A percentile compares a stretch with the other conserved stretches of the same genome.
phyloP scores from a whole-genome alignment of 768 basidiomycete genomes.

The Gelatoporia subvermispora region DNA sequence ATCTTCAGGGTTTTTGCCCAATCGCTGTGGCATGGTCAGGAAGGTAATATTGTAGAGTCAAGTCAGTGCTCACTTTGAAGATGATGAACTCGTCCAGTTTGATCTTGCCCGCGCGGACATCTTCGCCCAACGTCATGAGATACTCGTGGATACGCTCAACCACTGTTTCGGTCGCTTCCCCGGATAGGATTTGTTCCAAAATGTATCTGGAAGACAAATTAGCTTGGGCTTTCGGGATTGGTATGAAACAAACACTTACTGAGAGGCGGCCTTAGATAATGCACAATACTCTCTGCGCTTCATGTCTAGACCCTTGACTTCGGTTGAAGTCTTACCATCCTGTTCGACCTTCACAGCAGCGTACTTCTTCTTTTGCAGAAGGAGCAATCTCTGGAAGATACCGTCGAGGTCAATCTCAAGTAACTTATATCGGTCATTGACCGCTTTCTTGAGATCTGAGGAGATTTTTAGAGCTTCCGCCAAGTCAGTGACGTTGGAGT shows the following conservation, averaged over 20 bases:
- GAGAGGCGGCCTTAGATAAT: conserved; percentile 88
- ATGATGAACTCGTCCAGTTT: conserved; percentile 94
- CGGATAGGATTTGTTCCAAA: conserved; percentile 85
- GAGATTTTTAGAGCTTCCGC: conserved; percentile 90
- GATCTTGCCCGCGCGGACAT: conserved; percentile 71
- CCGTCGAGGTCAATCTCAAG: conserved; percentile 97
- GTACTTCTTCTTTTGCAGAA: conserved; percentile 99
- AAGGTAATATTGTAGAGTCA: not conserved
- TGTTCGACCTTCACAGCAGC: conserved; percentile 95
- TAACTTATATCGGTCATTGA: conserved; percentile 92
- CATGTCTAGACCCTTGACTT: conserved; percentile 98
- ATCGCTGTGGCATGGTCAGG: conserved; percentile 47
- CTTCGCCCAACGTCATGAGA: conserved; percentile 67
- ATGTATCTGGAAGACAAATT: conserved; percentile 56
- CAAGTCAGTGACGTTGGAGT: conserved; percentile 87
- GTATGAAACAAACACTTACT: conserved; percentile 47
- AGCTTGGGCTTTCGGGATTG: not conserved
- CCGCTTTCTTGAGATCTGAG: conserved; percentile 87
- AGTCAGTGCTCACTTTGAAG: conserved; percentile 61
- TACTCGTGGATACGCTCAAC: conserved; percentile 94
- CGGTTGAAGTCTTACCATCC: conserved; percentile 67
- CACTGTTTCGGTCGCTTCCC: conserved; percentile 83
- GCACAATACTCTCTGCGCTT: conserved; percentile 94
- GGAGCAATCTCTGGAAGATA: conserved; percentile 85
- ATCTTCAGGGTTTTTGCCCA: conserved; percentile 95